These are phyloP conservation scores for Penicillium verhagenii DNA, from an alignment of 495 filamentous ascomycete genomes.

Conservation along the genomic window DNA sequence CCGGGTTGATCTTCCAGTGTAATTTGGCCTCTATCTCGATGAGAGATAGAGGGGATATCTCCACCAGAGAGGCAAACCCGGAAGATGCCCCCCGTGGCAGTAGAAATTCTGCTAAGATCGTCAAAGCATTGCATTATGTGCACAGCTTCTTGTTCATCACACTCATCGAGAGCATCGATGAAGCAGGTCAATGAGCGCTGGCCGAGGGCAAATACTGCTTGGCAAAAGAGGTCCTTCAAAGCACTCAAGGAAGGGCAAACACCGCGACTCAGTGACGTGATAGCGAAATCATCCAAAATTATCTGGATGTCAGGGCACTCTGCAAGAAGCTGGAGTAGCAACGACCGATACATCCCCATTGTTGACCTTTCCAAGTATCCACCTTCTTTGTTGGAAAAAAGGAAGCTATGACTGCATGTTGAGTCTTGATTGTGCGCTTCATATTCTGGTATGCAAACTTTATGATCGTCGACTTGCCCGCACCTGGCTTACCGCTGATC, in stretches of 20 bases:
- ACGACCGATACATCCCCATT: conserved; percentile 55
- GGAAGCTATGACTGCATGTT: conserved; percentile 27
- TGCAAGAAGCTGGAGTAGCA: conserved; percentile 37
- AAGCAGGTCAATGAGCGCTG: conserved; percentile 28
- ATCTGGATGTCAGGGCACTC: conserved; percentile 25
- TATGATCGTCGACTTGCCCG: conserved; percentile 56
- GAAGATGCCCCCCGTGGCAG: conserved; percentile 12
- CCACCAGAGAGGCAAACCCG: conserved; percentile 49
- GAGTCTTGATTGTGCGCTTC: conserved; percentile 4
- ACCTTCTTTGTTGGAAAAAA: conserved; percentile 57
- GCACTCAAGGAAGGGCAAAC: conserved; percentile 15
- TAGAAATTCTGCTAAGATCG: conserved; percentile 24
- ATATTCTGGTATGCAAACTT: conserved; percentile 37
- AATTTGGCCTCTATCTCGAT: conserved; percentile 29
- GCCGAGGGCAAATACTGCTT: conserved; percentile 21
- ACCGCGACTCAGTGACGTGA: conserved; percentile 2
- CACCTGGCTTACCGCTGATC: conserved; percentile 57
- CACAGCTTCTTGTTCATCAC: conserved; percentile 32
- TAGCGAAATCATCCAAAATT: conserved; percentile 21
- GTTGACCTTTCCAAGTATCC: conserved; percentile 49
- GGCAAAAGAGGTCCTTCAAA: conserved; percentile 18
- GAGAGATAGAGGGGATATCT: conserved; percentile 48
- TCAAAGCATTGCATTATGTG: conserved; percentile 43
- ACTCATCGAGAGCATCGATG: conserved; percentile 45
- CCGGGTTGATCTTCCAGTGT: conserved; percentile 29